Evolutionary conservation across 345 rosid genomes (phyloP).

Genomic region (Euphorbia peplus): DNA sequence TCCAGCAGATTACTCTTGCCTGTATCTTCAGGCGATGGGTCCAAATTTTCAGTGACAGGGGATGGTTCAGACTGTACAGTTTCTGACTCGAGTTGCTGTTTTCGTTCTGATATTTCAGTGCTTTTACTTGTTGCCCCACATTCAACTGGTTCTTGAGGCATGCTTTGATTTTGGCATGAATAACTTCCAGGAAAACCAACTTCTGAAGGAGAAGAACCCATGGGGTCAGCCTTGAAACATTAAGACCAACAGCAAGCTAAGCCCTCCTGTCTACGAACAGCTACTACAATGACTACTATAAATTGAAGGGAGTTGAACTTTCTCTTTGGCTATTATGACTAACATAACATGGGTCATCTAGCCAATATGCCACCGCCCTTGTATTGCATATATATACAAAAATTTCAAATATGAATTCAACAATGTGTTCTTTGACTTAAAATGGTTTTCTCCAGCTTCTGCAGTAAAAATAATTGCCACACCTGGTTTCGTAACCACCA

Average conservation of each 20-base stretch:
- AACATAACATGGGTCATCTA: neutral
- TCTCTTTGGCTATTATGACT: neutral
- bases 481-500: neutral
- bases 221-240: conserved; percentile 18
- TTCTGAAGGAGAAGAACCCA: conserved; percentile 20
- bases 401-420: neutral
- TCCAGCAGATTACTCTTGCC: conserved; percentile 7
- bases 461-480: neutral
- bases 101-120: neutral
- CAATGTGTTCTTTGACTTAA: neutral
- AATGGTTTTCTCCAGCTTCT: neutral
- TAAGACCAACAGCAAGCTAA: neutral
- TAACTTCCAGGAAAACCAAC: conserved; percentile 6
- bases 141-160: neutral
- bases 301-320: neutral
- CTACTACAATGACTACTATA: neutral
- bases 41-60: conserved; percentile 6
- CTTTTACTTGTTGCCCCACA: neutral
- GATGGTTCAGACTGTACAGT: neutral
- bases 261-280: neutral
- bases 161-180: conserved; percentile 10
- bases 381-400: neutral
- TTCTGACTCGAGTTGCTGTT: conserved; percentile 5
- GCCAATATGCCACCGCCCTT: neutral
- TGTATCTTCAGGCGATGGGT: conserved; percentile 17